Evolutionary conservation across 2,329 filamentous ascomycete species (phyloP), one percentile per base, ranked within the genome.

Genomic region (Trichoderma sp.): DNA sequence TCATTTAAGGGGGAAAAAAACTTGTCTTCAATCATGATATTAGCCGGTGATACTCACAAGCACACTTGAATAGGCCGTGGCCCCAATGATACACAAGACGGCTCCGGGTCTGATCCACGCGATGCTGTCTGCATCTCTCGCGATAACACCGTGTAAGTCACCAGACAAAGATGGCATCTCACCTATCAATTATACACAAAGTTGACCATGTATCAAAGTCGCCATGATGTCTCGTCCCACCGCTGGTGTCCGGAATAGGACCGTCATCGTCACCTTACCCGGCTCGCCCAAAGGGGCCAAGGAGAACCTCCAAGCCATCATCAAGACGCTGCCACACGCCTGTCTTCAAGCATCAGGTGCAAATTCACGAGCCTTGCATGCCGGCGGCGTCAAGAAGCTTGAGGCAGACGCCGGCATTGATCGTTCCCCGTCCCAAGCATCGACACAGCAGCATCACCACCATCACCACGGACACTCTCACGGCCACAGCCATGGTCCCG

Each of bases 141-240:
- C 87, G 52, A 89, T 98, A 37, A 99, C 95, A 3, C 94, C 94
- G 56, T 99, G 93, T 97, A 82, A 82, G 91, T 80, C 52, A 25
- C n/a, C 9, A 22, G 25, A 10, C 7, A 12, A 48, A 34, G n/a
- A 58, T 5, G 2, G 4, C 29, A 69, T 61, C 74, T 56, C 71
- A 42, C 42, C 54, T 58, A 32, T 45, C 10, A 48, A 25, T 4
- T 4, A 3, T 2, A n/a, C 17, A 22, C 15, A 5, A 19, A 29
- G n/a, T 50, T 64, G n/a, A 64, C 48, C 25, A 19, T 22, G 6
- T 6, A 53, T 66, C 6, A 67, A 54, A 97, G 93, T 99, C 80
- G 95, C 95, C 53, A 90, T 97, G 82, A 99, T 99, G 95, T 92
- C 95, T 61, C 88, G 95, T 54, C 95, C 95, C 5, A 92, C 96